Percentiles rank a stretch among this genome's conserved stretches.
Evolutionary conservation across 345 rosid species (phyloP).

Genomic region (Pistacia integerrima): DNA sequence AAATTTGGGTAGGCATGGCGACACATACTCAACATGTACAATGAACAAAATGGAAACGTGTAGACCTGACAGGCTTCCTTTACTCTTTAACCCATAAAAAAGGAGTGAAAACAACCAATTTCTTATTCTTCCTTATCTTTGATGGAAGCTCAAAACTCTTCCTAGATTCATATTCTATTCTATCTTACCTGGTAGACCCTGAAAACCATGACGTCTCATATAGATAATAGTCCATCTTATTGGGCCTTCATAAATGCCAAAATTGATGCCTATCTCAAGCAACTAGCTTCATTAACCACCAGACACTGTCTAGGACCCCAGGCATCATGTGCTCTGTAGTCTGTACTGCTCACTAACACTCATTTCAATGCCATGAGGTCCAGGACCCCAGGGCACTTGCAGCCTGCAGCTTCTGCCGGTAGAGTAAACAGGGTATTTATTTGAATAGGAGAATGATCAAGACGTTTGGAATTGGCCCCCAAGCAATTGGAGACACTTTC

Average conservation of each 20-base stretch:
- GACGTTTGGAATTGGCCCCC: neutral
- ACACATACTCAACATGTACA: constrained; percentile 1
- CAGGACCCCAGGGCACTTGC: constrained; percentile 7
- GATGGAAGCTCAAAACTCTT: constrained; percentile 1
- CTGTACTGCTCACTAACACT: neutral
- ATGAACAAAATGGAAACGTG: neutral
- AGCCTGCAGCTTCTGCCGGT: neutral
- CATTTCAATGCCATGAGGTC: constrained; percentile 5
- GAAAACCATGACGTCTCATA: neutral
- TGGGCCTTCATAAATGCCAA: constrained; percentile 22
- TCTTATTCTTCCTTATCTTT: neutral
- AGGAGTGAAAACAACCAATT: neutral
- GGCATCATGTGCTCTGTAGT: constrained; percentile 25
- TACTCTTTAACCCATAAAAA: neutral
- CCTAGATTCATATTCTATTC: neutral
- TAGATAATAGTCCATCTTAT: constrained; percentile 7
- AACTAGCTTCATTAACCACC: constrained; percentile 2
- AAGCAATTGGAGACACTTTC: constrained; percentile 1
- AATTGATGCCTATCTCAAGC: constrained; percentile 24
- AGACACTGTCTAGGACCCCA: constrained; percentile 25
- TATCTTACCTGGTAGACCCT: constrained; percentile 9
- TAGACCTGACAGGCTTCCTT: neutral
- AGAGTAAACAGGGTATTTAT: neutral
- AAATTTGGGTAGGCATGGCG: constrained; percentile 5
- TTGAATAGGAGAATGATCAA: neutral